These are phyloP conservation scores for Balakata baccata DNA, from an alignment of 345 rosid genomes.

Conservation along the genomic window DNA sequence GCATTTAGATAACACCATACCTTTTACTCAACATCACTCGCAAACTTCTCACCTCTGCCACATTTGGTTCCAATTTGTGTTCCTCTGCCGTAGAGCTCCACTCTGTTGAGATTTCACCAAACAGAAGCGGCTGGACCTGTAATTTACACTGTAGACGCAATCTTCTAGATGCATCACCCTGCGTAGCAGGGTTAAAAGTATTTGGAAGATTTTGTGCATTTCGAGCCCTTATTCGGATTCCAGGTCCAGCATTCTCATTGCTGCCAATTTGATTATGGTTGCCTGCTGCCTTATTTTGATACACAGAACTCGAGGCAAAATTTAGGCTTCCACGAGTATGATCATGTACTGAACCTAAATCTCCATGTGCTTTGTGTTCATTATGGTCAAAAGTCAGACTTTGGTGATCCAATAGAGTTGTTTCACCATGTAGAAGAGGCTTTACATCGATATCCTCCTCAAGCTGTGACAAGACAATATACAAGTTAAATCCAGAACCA, in stretches of 20 bases:
- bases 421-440: conserved; percentile 12
- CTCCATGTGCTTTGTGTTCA: neutral
- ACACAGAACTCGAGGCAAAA: conserved; percentile 19
- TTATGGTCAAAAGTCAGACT: neutral
- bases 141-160: conserved; percentile 41
- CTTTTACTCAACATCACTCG: conserved; percentile 11
- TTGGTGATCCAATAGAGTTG: conserved; percentile 3
- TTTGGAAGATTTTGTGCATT: conserved; percentile 22
- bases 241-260: conserved; percentile 27
- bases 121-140: conserved; percentile 14
- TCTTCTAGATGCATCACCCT: conserved; percentile 62
- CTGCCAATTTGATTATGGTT: conserved; percentile 14
- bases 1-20: conserved; percentile 8
- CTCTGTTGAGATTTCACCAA: conserved; percentile 7
- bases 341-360: neutral
- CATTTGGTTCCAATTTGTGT: conserved; percentile 25
- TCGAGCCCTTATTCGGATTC: conserved; percentile 49
- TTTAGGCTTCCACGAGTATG: neutral
- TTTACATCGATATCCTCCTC: conserved; percentile 1
- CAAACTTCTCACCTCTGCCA: conserved; percentile 48
- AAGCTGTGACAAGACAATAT: conserved; percentile 22
- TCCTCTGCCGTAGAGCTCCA: conserved; percentile 12
- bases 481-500: neutral
- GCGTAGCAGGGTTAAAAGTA: conserved; percentile 15
- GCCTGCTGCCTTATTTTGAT: conserved; percentile 17